These are phyloP conservation scores for Tetracentron sinense DNA, from an alignment of 164 flowering plant genomes.

Conservation along the genomic window DNA sequence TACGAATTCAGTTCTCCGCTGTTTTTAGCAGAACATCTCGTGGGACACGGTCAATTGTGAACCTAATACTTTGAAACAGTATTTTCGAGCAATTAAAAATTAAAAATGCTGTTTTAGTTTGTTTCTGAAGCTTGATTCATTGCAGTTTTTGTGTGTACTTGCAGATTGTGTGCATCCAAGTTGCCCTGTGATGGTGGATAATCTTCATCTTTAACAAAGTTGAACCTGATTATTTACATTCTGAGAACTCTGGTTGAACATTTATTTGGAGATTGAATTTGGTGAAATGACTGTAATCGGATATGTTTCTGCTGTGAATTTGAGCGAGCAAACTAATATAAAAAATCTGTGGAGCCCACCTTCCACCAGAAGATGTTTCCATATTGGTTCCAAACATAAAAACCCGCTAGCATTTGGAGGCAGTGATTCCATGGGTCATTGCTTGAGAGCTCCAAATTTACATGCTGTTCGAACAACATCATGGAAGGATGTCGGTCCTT, in stretches of 20 bases:
- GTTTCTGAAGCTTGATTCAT: too few species aligned
- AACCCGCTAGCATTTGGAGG: constrained; percentile 16
- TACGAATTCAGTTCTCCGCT: too few species aligned
- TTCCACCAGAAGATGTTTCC: constrained; percentile 6
- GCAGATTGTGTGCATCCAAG: too few species aligned
- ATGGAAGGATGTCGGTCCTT: constrained; percentile 9
- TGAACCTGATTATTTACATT: neutral
- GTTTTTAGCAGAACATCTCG: too few species aligned
- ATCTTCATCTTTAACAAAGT: constrained; percentile 1
- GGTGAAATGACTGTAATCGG: constrained; percentile 14
- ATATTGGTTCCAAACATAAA: neutral
- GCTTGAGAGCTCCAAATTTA: constrained; percentile 6
- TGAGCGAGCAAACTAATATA: constrained; percentile 6
- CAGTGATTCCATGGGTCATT: constrained; percentile 19
- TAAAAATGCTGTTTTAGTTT: too few species aligned
- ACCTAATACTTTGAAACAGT: too few species aligned
- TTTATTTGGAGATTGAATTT: neutral
- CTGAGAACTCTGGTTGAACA: neutral
- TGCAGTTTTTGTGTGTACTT: too few species aligned
- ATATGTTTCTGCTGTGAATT: constrained; percentile 21
- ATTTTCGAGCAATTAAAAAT: too few species aligned
- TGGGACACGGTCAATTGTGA: too few species aligned
- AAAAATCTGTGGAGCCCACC: constrained; percentile 9
- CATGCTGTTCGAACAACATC: neutral
- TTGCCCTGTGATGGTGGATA: neutral